phyloP scores from a whole-genome alignment of 2,329 filamentous ascomycete genomes.

The Exserohilum turcica region DNA sequence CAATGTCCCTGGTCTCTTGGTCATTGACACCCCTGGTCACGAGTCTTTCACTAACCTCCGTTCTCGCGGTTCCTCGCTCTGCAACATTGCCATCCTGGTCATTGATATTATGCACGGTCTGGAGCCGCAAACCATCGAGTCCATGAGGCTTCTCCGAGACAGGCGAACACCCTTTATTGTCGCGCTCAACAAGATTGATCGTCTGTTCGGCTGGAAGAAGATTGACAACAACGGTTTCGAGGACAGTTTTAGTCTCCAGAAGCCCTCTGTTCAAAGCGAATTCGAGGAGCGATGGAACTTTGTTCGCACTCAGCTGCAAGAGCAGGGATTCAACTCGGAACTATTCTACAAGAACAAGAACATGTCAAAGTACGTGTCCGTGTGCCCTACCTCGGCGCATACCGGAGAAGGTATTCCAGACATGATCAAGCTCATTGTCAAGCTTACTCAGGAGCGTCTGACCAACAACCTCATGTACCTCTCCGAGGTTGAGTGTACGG shows the following conservation, averaged over 20 bases:
- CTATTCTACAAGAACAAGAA: constrained; percentile 98
- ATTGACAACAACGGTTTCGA: constrained; percentile 98
- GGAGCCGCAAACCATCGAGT: constrained; percentile 95
- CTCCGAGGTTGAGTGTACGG: constrained; percentile 95
- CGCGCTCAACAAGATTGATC: constrained; percentile 99
- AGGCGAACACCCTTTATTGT: constrained; percentile 98
- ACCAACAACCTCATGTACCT: constrained; percentile 97
- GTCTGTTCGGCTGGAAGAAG: constrained; percentile 98
- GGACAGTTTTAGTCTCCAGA: constrained; percentile 87
- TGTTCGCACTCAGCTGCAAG: constrained; percentile 91
- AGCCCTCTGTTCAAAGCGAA: constrained; percentile 90
- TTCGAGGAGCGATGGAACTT: constrained; percentile 88
- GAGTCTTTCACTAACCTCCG: constrained; percentile 99
- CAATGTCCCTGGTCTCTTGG: constrained; percentile 93
- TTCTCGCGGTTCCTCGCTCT: constrained; percentile 94
- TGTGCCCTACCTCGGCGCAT: constrained; percentile 95
- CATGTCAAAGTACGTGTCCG: constrained; percentile 91
- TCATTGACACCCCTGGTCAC: constrained; percentile 99
- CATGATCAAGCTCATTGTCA: constrained; percentile 93
- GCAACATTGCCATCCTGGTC: constrained; percentile 98
- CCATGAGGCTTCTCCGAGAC: constrained; percentile 90
- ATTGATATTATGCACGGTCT: constrained; percentile 99
- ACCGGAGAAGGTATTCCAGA: constrained; percentile 99
- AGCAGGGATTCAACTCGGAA: constrained; percentile 98
- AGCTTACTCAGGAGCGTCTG: constrained; percentile 96